Base-by-base conservation (phyloP, 2,329 filamentous ascomycete species). In the Hypoxylon sp. region DNA sequence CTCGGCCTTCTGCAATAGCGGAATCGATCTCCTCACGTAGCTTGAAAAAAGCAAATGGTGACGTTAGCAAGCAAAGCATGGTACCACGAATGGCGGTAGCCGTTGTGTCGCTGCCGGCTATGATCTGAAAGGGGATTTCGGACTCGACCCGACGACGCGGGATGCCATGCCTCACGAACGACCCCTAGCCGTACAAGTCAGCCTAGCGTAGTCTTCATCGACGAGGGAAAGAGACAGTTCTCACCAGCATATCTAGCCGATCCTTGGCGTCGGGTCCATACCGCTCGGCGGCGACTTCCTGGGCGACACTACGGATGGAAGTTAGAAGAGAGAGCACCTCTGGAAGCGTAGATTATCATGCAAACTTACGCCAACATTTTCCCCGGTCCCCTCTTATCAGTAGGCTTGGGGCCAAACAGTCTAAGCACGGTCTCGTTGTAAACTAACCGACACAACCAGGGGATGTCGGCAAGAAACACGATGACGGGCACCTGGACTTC, bases 91-190 rank as follows among this genome's bases (percentile, higher is more conserved):
- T 76, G 1, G 80, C 78, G 0, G 80, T 82, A 0, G 84, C 81
- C 0, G 83, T 84, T 12, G 82, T 85, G 64, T 87, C 84, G 2
- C 82, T 82, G 3, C 84, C 84, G 2, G 84, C 83, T 1, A 83
- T 78, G 57, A 72, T 59, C 56, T 65, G 61, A 40, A 70, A 68
- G 2, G 65, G 54, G 22, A 65, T 65, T 42, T 72, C 70, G 7
- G 66, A 36, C 46, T 72, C 69, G 52, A 67, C 69, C 36, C 55
- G 56, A 9, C 56, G 56, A 2, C 58, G 69, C 12, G 18, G 7
- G 12, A 72, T 12, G 12, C 69, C 69, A 49, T 69, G 70, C 30
- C 66, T 48, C 16, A 71, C 57, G 48, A 72, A 71, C 2, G 70
- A 71, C 6, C 64, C 67, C 70, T 72, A 8, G 1, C 11, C 8